phyloP scores from a whole-genome alignment of 108 stramenopile genomes.

The Skeletonema marinoi region DNA sequence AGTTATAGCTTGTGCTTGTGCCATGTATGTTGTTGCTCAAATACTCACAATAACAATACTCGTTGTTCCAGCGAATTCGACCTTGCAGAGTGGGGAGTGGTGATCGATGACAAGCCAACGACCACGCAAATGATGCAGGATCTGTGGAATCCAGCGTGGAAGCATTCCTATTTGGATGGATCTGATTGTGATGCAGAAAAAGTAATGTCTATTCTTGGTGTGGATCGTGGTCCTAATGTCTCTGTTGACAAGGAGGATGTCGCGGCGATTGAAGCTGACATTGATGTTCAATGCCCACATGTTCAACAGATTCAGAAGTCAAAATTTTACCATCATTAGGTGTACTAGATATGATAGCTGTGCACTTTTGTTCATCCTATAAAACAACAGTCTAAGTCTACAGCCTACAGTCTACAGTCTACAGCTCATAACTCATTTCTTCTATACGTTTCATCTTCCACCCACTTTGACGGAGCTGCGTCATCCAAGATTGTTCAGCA shows the following conservation, averaged over 20 bases:
- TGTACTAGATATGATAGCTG: no score
- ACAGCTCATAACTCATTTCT: background rate
- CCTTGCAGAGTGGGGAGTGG: constrained; percentile 60
- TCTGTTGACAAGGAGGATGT: background rate
- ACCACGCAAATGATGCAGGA: constrained; percentile 27
- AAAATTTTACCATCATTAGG: background rate
- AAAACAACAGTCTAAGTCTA: background rate
- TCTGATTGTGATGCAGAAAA: background rate
- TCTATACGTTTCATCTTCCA: background rate
- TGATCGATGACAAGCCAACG: constrained; percentile 40
- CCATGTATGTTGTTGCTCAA: no score
- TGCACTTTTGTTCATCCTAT: no score
- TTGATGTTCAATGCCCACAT: no score
- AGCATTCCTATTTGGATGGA: background rate
- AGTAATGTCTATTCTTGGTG: background rate
- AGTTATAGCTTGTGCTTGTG: background rate
- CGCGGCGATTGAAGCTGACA: background rate
- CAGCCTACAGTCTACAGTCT: background rate
- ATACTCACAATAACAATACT: no score
- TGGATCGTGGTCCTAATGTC: background rate
- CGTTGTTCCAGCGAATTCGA: no score
- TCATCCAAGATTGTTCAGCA: constrained; percentile 18
- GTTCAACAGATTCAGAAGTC: background rate
- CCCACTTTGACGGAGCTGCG: background rate
- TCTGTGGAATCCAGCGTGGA: constrained; percentile 35